Evolutionary conservation across 257 asterid species (phyloP), one percentile per base, ranked within the genome.

Genomic region (Prunella vulgaris): DNA sequence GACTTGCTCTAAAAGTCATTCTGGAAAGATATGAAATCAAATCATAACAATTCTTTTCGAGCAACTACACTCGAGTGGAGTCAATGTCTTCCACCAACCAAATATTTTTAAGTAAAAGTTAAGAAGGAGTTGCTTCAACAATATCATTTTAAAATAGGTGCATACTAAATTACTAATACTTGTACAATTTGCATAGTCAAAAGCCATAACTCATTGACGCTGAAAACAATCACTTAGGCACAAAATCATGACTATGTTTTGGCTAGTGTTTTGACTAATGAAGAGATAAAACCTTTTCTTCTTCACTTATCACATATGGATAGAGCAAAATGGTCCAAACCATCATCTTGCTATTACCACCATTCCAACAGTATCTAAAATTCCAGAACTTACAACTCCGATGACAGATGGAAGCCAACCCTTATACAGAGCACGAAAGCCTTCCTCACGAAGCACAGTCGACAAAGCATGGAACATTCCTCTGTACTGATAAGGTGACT

Each of bases 351-450:
- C 64, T 64, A 66, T 25, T 40, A 30, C 69, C 37, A 27, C 60
- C 33, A 42, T 46, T 67, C 59, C 48, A 18, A 59, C 38, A 61
- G 40, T 58, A 37, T 67, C 53, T 7, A 46, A 66, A 14, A 57
- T 70, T 68, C 22, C 30, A 66, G 77, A 72, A 83, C 99, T 87
- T 85, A 93, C 99, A 17, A 93, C 99, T 82, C 99, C 99, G 58
- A 93, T 93, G 61, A 93, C 97, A 64, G 97, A 93, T 73, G 99
- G 97, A 82, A 93, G 96, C 99, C 99, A 93, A 28, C 99, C 99
- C 90, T 86, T 93, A 77, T 93, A 93, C 76, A 90, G 77, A 70
- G 93, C 97, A 68, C 96, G 89, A 44, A 95, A 88, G 46, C 99
- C 99, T 88, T 93, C 99, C 84, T 90, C 93, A 15, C 99, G 96